These are phyloP conservation scores for Pseudonitzschia multiseries DNA, from an alignment of 108 stramenopile genomes.

Conservation along the genomic window DNA sequence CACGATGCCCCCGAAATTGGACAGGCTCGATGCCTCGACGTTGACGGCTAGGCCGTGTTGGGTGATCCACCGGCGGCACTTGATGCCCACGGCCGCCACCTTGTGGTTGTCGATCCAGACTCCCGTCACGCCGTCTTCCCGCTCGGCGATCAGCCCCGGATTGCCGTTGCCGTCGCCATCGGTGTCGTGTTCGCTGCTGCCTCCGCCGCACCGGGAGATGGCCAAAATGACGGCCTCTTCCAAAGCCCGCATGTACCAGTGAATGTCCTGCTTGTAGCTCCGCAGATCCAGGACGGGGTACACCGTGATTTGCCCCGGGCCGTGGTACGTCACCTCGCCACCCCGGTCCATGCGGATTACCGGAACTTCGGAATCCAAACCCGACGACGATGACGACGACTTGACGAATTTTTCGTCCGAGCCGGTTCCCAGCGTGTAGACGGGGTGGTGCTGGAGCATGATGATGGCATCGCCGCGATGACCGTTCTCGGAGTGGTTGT, in stretches of 20 bases:
- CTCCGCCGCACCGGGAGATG: slow-evolving; percentile 41
- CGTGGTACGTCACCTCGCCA: slow-evolving; percentile 98
- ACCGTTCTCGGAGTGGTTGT: background rate
- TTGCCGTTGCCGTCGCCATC: slow-evolving; percentile 11
- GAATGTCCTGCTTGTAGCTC: slow-evolving; percentile 90
- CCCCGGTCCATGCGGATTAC: slow-evolving; percentile 90
- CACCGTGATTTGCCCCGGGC: slow-evolving; percentile 94
- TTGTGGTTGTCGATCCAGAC: slow-evolving; percentile 91
- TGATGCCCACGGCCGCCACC: slow-evolving; percentile 92
- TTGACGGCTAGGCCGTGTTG: slow-evolving; percentile 98
- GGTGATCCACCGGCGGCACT: slow-evolving; percentile 92
- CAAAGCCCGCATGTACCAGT: slow-evolving; percentile 95
- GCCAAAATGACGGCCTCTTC: slow-evolving; percentile 88
- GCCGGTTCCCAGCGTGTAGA: slow-evolving; percentile 84
- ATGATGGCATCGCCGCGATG: slow-evolving; percentile 61
- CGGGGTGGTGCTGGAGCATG: slow-evolving; percentile 76
- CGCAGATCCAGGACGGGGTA: slow-evolving; percentile 95
- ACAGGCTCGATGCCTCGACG: slow-evolving; percentile 60
- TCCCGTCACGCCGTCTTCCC: slow-evolving; percentile 76
- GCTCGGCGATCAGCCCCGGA: slow-evolving; percentile 20
- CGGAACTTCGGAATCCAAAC: slow-evolving; percentile 29
- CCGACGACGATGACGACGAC: background rate
- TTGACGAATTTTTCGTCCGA: slow-evolving; percentile 72
- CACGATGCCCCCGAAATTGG: slow-evolving; percentile 78
- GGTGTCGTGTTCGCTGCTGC: slow-evolving; percentile 13